phyloP scores from a whole-genome alignment of 129 eudicot genomes.

The Artemisia annua region DNA sequence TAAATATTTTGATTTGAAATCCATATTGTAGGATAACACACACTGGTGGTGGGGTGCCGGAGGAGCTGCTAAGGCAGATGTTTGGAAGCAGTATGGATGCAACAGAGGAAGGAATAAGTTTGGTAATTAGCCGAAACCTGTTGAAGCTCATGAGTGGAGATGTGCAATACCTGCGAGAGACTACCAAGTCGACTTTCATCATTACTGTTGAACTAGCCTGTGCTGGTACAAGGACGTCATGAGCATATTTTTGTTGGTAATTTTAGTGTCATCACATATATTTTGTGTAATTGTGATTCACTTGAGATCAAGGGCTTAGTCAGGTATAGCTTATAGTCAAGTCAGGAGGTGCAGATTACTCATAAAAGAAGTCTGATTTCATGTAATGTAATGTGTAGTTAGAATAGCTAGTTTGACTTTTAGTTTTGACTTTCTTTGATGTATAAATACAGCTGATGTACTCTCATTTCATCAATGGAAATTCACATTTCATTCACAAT shows the following conservation, averaged over 20 bases:
- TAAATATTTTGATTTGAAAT: background rate
- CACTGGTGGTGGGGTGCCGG: constrained; percentile 83
- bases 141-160: constrained; percentile 97
- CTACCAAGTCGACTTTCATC: constrained; percentile 75
- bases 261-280: too few species aligned
- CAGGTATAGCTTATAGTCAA: too few species aligned
- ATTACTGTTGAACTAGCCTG: constrained; percentile 77
- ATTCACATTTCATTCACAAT: too few species aligned
- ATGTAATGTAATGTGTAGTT: too few species aligned
- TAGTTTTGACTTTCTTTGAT: too few species aligned
- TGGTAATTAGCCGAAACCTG: constrained; percentile 72
- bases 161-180: constrained; percentile 78
- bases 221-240: constrained; percentile 37
- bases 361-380: too few species aligned
- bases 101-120: constrained; percentile 80
- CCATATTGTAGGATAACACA: constrained; percentile 68
- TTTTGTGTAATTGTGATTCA: too few species aligned
- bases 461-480: too few species aligned
- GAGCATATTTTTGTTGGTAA: background rate
- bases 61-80: constrained; percentile 71
- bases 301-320: too few species aligned
- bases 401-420: too few species aligned
- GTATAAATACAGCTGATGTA: too few species aligned
- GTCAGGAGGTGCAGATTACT: too few species aligned
- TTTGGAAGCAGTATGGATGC: constrained; percentile 65